These are phyloP conservation scores for Malus hybrid DNA, from an alignment of 331 rosid species.

Conservation along the genomic window DNA sequence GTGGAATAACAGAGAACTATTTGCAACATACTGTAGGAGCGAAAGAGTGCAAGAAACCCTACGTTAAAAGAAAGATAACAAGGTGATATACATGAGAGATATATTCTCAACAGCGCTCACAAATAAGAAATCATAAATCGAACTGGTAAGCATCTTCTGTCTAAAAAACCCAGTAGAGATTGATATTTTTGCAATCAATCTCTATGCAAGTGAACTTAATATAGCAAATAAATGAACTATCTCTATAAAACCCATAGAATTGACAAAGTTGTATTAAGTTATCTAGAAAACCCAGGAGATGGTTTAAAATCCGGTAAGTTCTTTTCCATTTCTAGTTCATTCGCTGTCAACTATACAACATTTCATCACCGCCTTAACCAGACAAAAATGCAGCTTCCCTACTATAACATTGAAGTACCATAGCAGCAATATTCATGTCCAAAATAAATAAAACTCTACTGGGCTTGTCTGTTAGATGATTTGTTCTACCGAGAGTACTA, in stretches of 20 bases:
- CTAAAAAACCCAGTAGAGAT: background rate
- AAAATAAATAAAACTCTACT: conserved; percentile 12
- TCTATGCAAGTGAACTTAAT: background rate
- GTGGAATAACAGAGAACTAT: background rate
- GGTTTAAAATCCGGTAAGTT: background rate
- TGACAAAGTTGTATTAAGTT: background rate
- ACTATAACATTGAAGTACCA: conserved; percentile 8
- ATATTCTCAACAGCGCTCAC: background rate
- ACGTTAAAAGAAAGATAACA: background rate
- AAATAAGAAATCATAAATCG: background rate
- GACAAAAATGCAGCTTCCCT: background rate
- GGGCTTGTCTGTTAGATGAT: conserved; percentile 13
- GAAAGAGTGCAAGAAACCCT: too few relatives aligned
- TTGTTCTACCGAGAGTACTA: background rate
- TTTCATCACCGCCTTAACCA: background rate
- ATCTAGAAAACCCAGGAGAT: background rate
- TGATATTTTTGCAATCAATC: background rate
- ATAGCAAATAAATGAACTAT: background rate
- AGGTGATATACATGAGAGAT: background rate
- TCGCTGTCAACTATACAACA: conserved; percentile 2
- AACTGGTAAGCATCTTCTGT: background rate
- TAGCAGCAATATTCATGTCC: conserved; percentile 5
- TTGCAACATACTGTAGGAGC: too few relatives aligned
- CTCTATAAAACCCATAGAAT: background rate
- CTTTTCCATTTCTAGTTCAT: conserved; percentile 1